Evolutionary conservation across 169 alveolate species (phyloP), one percentile per base, ranked within the genome.

Genomic region (Eimeria falciformis): DNA sequence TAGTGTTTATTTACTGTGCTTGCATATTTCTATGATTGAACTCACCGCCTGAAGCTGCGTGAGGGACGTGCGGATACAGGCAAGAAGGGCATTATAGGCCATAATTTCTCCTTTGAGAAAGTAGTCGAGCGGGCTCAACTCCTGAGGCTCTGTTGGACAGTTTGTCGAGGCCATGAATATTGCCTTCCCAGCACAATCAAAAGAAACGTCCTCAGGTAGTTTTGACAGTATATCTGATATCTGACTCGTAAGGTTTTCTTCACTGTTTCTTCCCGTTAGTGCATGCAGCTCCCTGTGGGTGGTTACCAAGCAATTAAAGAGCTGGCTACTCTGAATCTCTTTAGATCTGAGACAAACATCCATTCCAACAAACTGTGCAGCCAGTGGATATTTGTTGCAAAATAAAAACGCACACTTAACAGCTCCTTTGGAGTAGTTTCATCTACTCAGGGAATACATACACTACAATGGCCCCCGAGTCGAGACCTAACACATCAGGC

Each of bases 41-140:
- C 93, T 7, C 33, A 89, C 93, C 87, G 71, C 87, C 58, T 68
- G 85, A 37, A 87, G 79, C 68, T 73, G 87, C 58, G 68, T 50
- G 6, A 87, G 87, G 17, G 88, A 71, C 58, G 25, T 50, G 9
- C 78, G 93, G 68, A 87, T 69, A 25, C 23, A 46, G 9, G 55
- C 33, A 68, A 87, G 93, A 25, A 87, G 93, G 23, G 79, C 65
- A 43, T 71, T 69, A 87, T 62, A 87, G 11, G 45, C 25, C 66
- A 23, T 21, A 69, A 73, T 46, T 46, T 87, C 93, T 58, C 83
- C 87, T 9, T 77, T 50, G 27, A 87, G 87, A 65, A 87, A 87
- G 40, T 37, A 45, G 37, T 50, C n/a, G 43, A 87, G 58, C n/a
- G 93, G 93, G 11, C 58, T n/a, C 18, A 85, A 55, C 71, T 68